Percentiles rank a stretch among this genome's conserved stretches.
phyloP scores from a whole-genome alignment of 305 asterid species.

The Ilex paraguariensis region DNA sequence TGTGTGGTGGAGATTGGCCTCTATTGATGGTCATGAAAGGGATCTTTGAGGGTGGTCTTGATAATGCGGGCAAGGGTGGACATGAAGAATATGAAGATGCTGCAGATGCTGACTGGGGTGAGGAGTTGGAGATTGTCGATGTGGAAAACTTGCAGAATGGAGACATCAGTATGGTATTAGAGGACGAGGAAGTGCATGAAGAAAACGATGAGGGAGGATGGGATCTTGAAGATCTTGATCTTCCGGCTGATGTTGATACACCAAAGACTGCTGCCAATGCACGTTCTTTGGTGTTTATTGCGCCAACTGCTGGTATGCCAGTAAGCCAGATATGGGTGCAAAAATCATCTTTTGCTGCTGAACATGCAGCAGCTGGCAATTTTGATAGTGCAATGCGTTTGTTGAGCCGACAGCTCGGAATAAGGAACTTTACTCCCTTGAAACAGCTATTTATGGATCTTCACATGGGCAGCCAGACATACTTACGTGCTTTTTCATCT shows the following conservation, averaged over 20 bases:
- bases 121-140: conserved; percentile 55
- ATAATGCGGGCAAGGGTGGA: conserved; percentile 32
- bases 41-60: conserved; percentile 68
- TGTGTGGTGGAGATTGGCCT: conserved; percentile 87
- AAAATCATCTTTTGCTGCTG: conserved; percentile 54
- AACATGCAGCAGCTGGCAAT: conserved; percentile 58
- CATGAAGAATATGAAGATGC: conserved; percentile 66
- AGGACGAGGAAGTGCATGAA: conserved; percentile 31
- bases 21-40: conserved; percentile 72
- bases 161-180: conserved; percentile 34
- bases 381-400: conserved; percentile 59
- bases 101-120: conserved; percentile 80
- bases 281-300: conserved; percentile 37
- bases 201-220: conserved; percentile 57
- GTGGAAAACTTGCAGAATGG: conserved; percentile 57
- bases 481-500: conserved; percentile 41
- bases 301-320: conserved; percentile 56
- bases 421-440: conserved; percentile 42
- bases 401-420: conserved; percentile 49
- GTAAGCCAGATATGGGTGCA: conserved; percentile 63
- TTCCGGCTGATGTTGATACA: conserved; percentile 56
- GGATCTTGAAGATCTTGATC: conserved; percentile 68
- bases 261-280: conserved; percentile 30
- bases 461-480: conserved; percentile 46
- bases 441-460: conserved; percentile 42